These are phyloP conservation scores for Coemansia sp. DNA, from an alignment of 192 early-diverging fungal species.

Conservation along the genomic window DNA sequence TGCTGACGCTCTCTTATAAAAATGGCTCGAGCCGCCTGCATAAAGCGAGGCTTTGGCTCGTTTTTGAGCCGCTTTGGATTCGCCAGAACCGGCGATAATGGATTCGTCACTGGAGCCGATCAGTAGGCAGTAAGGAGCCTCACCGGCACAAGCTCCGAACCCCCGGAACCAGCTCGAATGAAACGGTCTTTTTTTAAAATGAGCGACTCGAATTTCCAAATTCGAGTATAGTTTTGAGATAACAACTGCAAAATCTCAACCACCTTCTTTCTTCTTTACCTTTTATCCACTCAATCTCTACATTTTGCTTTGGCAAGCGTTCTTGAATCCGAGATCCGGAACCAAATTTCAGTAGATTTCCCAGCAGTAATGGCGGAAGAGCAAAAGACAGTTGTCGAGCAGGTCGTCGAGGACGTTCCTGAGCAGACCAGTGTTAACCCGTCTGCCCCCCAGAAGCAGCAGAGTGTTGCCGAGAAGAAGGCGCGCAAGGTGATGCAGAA, in stretches of 20 bases:
- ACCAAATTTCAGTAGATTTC: slow-evolving; percentile 2
- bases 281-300: slow-evolving; percentile 2
- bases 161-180: neutral
- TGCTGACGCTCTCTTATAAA: too few species aligned
- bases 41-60: neutral
- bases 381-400: slow-evolving; percentile 39
- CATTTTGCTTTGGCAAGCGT: neutral
- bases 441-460: slow-evolving; percentile 43
- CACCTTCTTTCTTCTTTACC: neutral
- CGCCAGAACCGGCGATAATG: neutral
- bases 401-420: slow-evolving; percentile 41
- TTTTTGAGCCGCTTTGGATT: neutral
- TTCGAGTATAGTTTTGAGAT: neutral
- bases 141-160: neutral
- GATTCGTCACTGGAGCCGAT: slow-evolving; percentile 3
- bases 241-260: neutral
- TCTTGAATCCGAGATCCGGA: slow-evolving; percentile 7
- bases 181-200: neutral
- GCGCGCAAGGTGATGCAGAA: slow-evolving; percentile 94
- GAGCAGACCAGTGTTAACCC: slow-evolving; percentile 32
- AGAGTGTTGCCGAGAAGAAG: slow-evolving; percentile 90
- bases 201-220: neutral
- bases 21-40: slow-evolving; percentile 1
- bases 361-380: slow-evolving; percentile 41
- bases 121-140: neutral